These are phyloP conservation scores for Panellus pusillus DNA, from an alignment of 768 basidiomycete species.

Conservation along the genomic window DNA sequence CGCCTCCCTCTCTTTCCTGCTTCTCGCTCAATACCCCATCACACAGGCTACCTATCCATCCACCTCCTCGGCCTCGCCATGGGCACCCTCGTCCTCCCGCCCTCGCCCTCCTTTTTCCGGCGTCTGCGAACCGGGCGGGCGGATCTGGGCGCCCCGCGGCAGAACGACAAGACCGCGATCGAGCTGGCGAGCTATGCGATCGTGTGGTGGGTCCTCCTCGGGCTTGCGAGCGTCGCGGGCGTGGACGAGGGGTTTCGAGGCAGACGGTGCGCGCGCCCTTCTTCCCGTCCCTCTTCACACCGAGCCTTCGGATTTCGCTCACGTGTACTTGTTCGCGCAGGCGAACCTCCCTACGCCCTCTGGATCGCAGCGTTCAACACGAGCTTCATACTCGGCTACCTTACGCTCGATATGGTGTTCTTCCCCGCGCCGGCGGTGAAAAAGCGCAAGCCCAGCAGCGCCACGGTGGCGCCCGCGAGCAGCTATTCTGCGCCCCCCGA, in stretches of 20 bases:
- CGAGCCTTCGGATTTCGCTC: background rate
- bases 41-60: slow-evolving; percentile 82
- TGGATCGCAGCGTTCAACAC: slow-evolving; percentile 92
- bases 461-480: background rate
- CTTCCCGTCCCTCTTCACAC: background rate
- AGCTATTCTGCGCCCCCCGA: background rate
- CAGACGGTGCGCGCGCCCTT: slow-evolving; percentile 45
- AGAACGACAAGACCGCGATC: slow-evolving; percentile 71
- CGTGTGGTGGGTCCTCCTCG: slow-evolving; percentile 75
- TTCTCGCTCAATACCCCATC: background rate
- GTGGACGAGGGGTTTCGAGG: slow-evolving; percentile 51
- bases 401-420: slow-evolving; percentile 72
- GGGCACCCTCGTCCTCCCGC: slow-evolving; percentile 80
- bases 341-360: slow-evolving; percentile 87
- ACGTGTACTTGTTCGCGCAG: slow-evolving; percentile 43
- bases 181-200: slow-evolving; percentile 76
- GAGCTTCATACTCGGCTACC: slow-evolving; percentile 78
- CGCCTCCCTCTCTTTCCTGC: background rate
- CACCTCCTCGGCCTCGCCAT: slow-evolving; percentile 83
- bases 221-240: slow-evolving; percentile 32
- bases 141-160: slow-evolving; percentile 42
- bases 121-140: slow-evolving; percentile 35
- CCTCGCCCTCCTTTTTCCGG: slow-evolving; percentile 71
- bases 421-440: slow-evolving; percentile 48
- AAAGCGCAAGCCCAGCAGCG: slow-evolving; percentile 27